These are phyloP conservation scores for Exophiala sp. DNA, from an alignment of 2,329 filamentous ascomycete genomes.

Conservation along the genomic window DNA sequence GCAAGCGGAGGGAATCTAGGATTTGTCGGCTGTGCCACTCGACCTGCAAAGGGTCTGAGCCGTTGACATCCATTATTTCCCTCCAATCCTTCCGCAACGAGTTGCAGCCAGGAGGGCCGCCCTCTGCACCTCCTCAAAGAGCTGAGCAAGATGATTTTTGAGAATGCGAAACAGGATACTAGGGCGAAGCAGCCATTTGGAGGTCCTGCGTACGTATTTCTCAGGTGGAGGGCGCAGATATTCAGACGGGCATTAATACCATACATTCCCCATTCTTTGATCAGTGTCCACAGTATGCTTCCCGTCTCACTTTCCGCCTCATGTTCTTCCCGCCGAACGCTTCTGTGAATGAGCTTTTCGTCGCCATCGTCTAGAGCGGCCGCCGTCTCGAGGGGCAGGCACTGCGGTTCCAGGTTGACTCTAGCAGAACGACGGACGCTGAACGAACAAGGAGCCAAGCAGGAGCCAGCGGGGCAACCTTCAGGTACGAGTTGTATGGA, in stretches of 20 bases:
- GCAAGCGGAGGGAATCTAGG: background rate
- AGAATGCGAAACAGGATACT: background rate
- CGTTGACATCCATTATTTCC: background rate
- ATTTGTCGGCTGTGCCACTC: constrained; percentile 10
- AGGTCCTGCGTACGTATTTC: background rate
- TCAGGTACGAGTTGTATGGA: background rate
- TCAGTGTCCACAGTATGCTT: too few species aligned
- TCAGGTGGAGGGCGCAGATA: background rate
- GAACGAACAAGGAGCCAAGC: background rate
- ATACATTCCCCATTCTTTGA: background rate
- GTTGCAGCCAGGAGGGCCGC: background rate
- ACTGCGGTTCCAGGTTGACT: background rate
- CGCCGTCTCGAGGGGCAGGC: constrained; percentile 1
- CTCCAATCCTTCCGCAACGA: background rate
- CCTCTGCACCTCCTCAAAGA: background rate
- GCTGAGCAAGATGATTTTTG: background rate
- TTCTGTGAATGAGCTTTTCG: background rate
- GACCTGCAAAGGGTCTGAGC: background rate
- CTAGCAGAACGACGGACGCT: background rate
- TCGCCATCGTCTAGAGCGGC: background rate
- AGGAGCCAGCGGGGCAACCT: background rate
- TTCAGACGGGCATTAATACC: background rate
- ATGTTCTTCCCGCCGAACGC: background rate
- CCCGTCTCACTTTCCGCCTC: background rate
- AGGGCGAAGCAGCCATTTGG: background rate